Evolutionary conservation across 2,329 filamentous ascomycete genomes (phyloP), one percentile per base, ranked within the genome.

Genomic region (Exophiala viscosa): DNA sequence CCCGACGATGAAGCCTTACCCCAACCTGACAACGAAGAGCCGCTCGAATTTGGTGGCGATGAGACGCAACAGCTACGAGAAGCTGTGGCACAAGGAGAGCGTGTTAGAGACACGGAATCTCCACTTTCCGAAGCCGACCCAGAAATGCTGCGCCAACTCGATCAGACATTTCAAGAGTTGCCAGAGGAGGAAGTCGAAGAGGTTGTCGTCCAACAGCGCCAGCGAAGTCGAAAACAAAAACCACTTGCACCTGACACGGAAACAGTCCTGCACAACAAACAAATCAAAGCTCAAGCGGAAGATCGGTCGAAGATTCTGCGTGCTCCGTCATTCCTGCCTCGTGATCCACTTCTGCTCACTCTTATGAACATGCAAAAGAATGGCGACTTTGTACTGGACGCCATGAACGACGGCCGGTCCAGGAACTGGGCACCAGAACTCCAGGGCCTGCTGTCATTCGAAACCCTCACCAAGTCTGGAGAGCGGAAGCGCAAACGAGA

Each of bases 401-500:
- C 96, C 58, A 85, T 96, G 73, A 85, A 88, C 47, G 89, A 91
- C 57, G 88, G 85, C 34, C 84, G 88, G 58, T 85, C 85, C 62
- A 80, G 82, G 60, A 83, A 82, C 38, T 96, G 90, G 91, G 92
- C 92, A 3, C 92, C 92, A 1, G 93, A 99, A 71, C 79, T 99
- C 15, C 86, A 89, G 55, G 90, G 87, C n/a, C 83, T 99, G 64
- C 76, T 97, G n/a, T 95, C 90, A 1, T 76, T 96, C 38, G 89
- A 95, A 60, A 80, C 88, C 11, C 80, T 95, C 13, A 85, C 85
- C 56, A 84, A 84, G 52, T 80, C 85, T 38, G 86, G 84, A 52
- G 90, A 95, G 56, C 79, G 92, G 50, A 99, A 97, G 80, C 83
- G 93, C 54, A 99, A 99, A 79, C 85, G 93, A 39, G 90, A 96